Base-by-base conservation (phyloP, 2,329 filamentous ascomycete species). In the Phoma sp. region DNA sequence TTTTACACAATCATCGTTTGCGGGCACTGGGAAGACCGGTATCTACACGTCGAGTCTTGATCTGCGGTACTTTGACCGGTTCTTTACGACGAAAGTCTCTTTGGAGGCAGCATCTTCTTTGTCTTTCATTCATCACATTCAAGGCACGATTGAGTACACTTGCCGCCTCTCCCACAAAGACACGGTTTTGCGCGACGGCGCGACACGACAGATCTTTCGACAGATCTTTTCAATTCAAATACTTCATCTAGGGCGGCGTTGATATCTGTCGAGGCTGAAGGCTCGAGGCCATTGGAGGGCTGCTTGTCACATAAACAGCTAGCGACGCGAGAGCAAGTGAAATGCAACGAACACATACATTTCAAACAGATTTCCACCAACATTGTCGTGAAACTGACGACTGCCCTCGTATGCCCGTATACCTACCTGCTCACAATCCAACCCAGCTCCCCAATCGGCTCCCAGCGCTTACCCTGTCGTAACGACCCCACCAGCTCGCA, bases 11-110 rank as follows among this genome's bases (percentile, higher is more conserved):
- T 37, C 51, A 51, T 61, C 39, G 21, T 57, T 49, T 51, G 51
- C 36, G 44, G 56, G 58, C 60, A 61, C 61, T 67, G 54, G 65
- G 61, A 68, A 63, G 67, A 67, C 38, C 44, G 58, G 64, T 68
- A 69, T 69, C 63, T 69, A 67, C 29, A 54, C 41, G 29, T 44
- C 35, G 58, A 43, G 37, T 27, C 37, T 50, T 55, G 46, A 61
- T 55, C 52, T 55, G 53, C 17, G 58, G 64, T 69, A 70, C 64
- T 63, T 71, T 64, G 65, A 72, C 66, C 63, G 60, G 63, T 57
- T 43, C 52, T 58, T 50, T 55, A 55, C 51, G 56, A 59, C 63
- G 55, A 36, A 21, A n/a, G 40, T 51, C 46, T 46, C 46, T 29
- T 31, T 38, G 43, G 41, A 37, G 41, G 21, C 31, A 46, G 8